These are phyloP conservation scores for Meira miltonrushii DNA, from an alignment of 1,284 basidiomycete genomes.

Conservation along the genomic window DNA sequence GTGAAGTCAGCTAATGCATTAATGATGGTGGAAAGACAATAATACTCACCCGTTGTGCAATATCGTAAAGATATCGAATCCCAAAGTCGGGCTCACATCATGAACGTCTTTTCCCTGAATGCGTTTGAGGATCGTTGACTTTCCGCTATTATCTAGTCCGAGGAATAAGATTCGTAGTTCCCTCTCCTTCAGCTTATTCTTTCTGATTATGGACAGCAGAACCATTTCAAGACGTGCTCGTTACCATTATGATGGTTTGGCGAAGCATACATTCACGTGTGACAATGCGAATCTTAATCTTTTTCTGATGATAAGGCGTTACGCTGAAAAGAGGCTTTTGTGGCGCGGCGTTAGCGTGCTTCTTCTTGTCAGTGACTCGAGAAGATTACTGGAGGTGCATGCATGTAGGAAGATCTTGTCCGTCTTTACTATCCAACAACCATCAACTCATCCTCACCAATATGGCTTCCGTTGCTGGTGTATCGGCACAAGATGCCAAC, in stretches of 20 bases:
- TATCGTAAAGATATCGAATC: constrained; percentile 98
- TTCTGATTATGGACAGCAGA: constrained; percentile 91
- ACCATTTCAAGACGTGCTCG: constrained; percentile 56
- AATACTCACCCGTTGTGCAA: constrained; percentile 72
- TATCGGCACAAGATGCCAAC: not conserved
- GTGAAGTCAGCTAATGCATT: no score
- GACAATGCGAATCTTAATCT: not conserved
- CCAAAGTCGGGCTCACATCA: constrained; percentile 74
- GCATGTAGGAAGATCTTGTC: not conserved
- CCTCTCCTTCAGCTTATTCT: constrained; percentile 75
- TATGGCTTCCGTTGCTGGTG: constrained; percentile 8
- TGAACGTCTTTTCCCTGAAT: constrained; percentile 54
- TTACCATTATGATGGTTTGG: not conserved
- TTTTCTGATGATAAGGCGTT: no score
- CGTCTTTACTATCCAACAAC: not conserved
- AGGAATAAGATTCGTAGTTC: constrained; percentile 96
- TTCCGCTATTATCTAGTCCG: constrained; percentile 99
- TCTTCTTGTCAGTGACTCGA: not conserved
- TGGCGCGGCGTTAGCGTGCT: not conserved
- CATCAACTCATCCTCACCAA: not conserved
- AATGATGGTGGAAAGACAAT: no score
- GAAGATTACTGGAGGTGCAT: not conserved
- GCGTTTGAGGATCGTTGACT: constrained; percentile 95
- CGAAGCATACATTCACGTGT: not conserved
- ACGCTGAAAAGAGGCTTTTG: no score